Percentiles rank a stretch among this genome's conserved stretches.
Evolutionary conservation across 495 filamentous ascomycete species (phyloP).

Genomic region (Lophiotrema nucula): DNA sequence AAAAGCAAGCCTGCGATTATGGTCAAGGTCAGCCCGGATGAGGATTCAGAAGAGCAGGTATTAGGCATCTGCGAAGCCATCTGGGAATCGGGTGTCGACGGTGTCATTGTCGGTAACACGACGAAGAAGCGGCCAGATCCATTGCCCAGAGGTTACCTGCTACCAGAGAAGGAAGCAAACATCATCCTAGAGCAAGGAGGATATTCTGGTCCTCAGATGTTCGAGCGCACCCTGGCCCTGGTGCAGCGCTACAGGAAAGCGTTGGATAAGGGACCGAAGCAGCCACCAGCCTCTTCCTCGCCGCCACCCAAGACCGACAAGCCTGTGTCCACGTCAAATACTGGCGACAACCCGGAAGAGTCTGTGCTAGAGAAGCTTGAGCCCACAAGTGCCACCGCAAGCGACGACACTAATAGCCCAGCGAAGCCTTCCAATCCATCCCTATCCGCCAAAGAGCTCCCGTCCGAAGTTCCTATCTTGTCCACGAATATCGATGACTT

Average conservation of each 20-base stretch:
- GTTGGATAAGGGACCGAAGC: conserved; percentile 56
- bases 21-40: conserved; percentile 96
- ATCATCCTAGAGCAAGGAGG: conserved; percentile 76
- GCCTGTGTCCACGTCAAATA: neutral
- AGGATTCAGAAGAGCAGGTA: conserved; percentile 78
- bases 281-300: conserved; percentile 7
- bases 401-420: neutral
- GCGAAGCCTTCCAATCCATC: neutral
- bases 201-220: conserved; percentile 85
- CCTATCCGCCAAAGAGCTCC: neutral
- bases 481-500: conserved; percentile 16
- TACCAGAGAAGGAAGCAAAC: conserved; percentile 64
- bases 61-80: conserved; percentile 85
- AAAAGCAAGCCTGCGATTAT: conserved; percentile 79
- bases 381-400: neutral
- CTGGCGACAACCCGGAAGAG: too few species aligned
- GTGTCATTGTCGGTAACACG: conserved; percentile 97
- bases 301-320: neutral
- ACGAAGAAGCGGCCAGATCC: conserved; percentile 75
- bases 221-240: conserved; percentile 69
- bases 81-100: conserved; percentile 79
- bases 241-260: conserved; percentile 74
- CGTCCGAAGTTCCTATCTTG: neutral
- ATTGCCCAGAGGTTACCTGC: conserved; percentile 60
- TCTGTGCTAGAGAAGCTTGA: conserved; percentile 10